Conservation (phyloP, 257 asterid species). For the Coffea canephora region DNA sequence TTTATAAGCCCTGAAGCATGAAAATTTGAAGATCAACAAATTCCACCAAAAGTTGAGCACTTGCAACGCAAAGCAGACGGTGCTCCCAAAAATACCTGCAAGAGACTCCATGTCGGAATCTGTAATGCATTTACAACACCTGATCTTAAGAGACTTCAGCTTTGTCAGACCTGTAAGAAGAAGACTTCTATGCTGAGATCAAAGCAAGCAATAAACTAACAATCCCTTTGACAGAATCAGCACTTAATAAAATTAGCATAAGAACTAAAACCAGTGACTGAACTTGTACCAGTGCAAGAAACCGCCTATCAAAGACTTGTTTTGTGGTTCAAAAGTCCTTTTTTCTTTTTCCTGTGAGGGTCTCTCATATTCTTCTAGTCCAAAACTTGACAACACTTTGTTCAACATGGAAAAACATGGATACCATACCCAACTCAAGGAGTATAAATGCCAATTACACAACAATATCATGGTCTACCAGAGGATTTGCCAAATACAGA, state of each 20-base stretch:
- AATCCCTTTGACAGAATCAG: not conserved
- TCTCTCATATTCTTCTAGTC: no score
- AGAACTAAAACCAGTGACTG: not conserved
- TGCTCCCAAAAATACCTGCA: conserved; percentile 46
- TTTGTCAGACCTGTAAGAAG: conserved; percentile 52
- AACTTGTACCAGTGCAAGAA: not conserved
- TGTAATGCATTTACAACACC: conserved; percentile 83
- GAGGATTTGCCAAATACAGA: not conserved
- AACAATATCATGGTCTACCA: not conserved
- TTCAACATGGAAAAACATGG: not conserved
- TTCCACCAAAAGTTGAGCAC: not conserved
- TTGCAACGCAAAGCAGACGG: conserved; percentile 3
- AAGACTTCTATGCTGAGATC: conserved; percentile 8
- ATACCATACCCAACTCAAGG: not conserved
- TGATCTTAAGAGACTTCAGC: conserved; percentile 75
- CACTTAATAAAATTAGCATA: not conserved
- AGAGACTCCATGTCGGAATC: conserved; percentile 85
- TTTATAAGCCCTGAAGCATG: conserved; percentile 54
- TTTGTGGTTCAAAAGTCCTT: no score
- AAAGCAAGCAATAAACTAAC: not conserved
- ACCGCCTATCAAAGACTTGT: not conserved
- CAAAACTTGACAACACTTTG: not conserved
- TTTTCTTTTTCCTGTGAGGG: no score
- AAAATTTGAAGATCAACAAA: conserved; percentile 5
- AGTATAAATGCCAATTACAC: not conserved